Conservation (phyloP, 176 grass and related monocot species). For the Hordeum marinum region DNA sequence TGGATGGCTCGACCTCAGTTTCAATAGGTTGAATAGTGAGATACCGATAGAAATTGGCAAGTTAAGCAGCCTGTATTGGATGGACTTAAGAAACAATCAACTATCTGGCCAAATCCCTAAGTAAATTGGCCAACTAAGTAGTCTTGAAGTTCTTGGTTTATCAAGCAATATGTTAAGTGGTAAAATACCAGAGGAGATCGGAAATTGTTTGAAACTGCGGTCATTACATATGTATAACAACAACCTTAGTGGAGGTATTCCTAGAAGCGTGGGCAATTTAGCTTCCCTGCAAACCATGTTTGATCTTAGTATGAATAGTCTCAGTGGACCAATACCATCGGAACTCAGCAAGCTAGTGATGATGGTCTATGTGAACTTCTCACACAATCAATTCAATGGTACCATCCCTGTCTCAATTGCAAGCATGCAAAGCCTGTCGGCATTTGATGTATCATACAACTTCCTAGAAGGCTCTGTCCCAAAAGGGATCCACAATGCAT, state of each 20-base stretch:
- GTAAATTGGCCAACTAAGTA: background rate
- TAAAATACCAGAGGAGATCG: background rate
- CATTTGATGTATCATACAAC: constrained; percentile 38
- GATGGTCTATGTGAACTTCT: constrained; percentile 29
- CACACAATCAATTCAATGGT: constrained; percentile 32
- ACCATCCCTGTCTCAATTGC: background rate
- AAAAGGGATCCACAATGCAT: background rate
- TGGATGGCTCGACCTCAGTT: background rate
- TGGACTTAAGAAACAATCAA: background rate
- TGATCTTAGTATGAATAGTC: constrained; percentile 39
- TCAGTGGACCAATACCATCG: constrained; percentile 18
- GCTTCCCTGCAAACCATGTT: background rate
- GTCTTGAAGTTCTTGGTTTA: background rate
- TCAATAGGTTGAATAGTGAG: background rate
- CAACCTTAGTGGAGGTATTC: constrained; percentile 23
- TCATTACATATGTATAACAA: background rate
- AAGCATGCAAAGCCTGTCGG: constrained; percentile 23
- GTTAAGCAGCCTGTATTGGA: background rate
- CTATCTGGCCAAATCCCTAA: background rate
- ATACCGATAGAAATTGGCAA: background rate
- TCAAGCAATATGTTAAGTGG: background rate
- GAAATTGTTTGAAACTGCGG: background rate
- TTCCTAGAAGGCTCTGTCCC: constrained; percentile 21
- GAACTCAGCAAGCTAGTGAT: background rate
- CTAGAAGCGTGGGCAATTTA: constrained; percentile 11